Evolutionary conservation across 164 flowering plant species (phyloP), one percentile per base, ranked within the genome.

Genomic region (Echeveria elegans): DNA sequence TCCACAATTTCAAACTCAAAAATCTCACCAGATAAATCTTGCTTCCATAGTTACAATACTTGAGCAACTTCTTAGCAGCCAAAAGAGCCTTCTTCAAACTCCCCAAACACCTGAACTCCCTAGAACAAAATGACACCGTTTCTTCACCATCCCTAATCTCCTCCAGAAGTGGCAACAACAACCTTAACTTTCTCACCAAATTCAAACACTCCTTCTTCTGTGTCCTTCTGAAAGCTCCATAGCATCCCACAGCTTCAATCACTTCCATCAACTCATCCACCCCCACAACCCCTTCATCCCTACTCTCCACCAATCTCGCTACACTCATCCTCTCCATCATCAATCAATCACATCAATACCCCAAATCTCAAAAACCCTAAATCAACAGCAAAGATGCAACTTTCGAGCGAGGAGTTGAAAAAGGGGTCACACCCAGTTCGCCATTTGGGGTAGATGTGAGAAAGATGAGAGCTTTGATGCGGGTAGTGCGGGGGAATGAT

Each of bases 131-230:
- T 4, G 29, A 38, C 58, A 19, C 38, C 18, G 50, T 19, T 26
- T 43, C 18, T 11, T 40, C 29, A 18, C n/a, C 12, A 43, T 70
- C 82, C 56, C 66, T 68, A 0, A 76, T 64, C 72, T 79, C 82
- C 28, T 79, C 77, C 53, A 79, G 28, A 34, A 79, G 72, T 4
- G 82, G 82, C n/a, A 70, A 37, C 68, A 79, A 41, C 53, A 79
- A 76, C 76, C 72, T 74, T 73, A 79, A 52, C 50, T 77, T 71
- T 72, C 82, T 70, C 63, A 72, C 82, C 68, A 79, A 45, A 32
- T 72, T 72, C 70, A 74, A 64, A 63, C 79, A 67, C 66, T 79
- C 79, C 66, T 72, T 79, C 66, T 70, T 70, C 41, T 74, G 79
- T 6, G 74, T 74, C 41, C 32, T 71, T 66, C 82, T 48, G 38